Evolutionary conservation across 192 early-diverging fungal species (phyloP), one percentile per base, ranked within the genome.

Genomic region (Coemansia sp.): DNA sequence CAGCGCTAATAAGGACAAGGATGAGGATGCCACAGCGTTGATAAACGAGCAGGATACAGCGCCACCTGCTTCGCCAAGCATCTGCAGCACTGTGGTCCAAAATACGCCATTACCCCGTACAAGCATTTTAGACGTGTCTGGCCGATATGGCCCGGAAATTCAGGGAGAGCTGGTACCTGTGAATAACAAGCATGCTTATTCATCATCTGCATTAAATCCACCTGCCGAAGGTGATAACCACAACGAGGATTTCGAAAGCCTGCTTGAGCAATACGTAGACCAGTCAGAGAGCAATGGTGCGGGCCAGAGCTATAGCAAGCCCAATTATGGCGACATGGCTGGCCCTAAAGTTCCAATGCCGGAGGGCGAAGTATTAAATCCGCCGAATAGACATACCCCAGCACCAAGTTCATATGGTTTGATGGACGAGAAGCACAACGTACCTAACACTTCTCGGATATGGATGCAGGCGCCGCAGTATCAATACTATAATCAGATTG

Each of bases 91-190:
- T 9, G 52, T 23, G 23, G 52, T 54, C 19, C 52, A 54, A 23
- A 54, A 54, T 23, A 54, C 52, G 15, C 52, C 52, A 26, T 23
- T 26, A 8, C 52, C 52, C 3, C 52, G 26, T 26, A 26, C 23
- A 26, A 39, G 21, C 19, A 57, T 68, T 11, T 43, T 71, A 16
- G 57, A 76, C 52, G 38, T 45, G 39, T 69, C 75, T 23, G 56
- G 61, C 13, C 75, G 75, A 26, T 76, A 71, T 56, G 56, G 54
- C 7, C 15, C 18, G 40, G 61, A 68, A 23, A 71, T 76, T 9
- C 69, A 68, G 58, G 75, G 75, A 57, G 62, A 60, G 49, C 64
- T 76, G n/a, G 44, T 76, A 1, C 49, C 52, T 37, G 49, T 66
- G 5, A 39, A 16, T 5, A 59, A 41, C 6, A 54, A 54, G 26